Conservation (phyloP, 2,329 filamentous ascomycete genomes). For the Lasiodiplodia theobromae region DNA sequence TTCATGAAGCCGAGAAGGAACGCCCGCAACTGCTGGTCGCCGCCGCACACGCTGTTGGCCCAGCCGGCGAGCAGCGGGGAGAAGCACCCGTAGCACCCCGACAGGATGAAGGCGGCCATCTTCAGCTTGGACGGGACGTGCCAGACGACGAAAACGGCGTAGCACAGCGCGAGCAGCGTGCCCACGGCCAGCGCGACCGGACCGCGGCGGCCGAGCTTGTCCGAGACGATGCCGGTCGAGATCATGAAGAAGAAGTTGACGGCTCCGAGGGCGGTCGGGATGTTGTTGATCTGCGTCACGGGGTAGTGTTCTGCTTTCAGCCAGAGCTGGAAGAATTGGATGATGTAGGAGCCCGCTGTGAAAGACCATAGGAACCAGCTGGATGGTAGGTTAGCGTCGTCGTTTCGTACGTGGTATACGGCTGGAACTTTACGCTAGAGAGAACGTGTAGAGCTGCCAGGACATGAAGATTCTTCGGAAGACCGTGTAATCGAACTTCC, state of each 20-base stretch:
- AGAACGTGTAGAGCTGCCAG: slow-evolving; percentile 15
- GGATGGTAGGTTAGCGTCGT: too few species aligned
- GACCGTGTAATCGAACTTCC: slow-evolving; percentile 4
- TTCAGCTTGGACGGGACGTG: too few species aligned
- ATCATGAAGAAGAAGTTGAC: slow-evolving; percentile 16
- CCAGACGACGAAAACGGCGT: too few species aligned
- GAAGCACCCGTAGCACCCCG: slow-evolving; percentile 41
- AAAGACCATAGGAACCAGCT: too few species aligned
- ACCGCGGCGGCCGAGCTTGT: too few species aligned
- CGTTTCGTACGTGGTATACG: too few species aligned
- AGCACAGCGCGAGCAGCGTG: too few species aligned
- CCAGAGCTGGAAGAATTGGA: too few species aligned
- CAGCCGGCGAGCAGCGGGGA: slow-evolving; percentile 46
- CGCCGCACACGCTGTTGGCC: slow-evolving; percentile 46
- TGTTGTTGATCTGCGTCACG: slow-evolving; percentile 23
- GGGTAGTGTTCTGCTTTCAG: slow-evolving; percentile 1
- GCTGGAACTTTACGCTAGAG: background rate
- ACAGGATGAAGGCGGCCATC: too few species aligned
- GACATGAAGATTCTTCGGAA: background rate
- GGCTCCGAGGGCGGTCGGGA: slow-evolving; percentile 17
- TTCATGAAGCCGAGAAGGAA: slow-evolving; percentile 48
- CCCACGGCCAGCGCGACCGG: too few species aligned
- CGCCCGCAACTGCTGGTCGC: slow-evolving; percentile 46
- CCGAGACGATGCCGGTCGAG: too few species aligned
- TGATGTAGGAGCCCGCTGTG: too few species aligned